These are phyloP conservation scores for Backusella liffmaniae DNA, from an alignment of 192 early-diverging fungal species.

Conservation along the genomic window DNA sequence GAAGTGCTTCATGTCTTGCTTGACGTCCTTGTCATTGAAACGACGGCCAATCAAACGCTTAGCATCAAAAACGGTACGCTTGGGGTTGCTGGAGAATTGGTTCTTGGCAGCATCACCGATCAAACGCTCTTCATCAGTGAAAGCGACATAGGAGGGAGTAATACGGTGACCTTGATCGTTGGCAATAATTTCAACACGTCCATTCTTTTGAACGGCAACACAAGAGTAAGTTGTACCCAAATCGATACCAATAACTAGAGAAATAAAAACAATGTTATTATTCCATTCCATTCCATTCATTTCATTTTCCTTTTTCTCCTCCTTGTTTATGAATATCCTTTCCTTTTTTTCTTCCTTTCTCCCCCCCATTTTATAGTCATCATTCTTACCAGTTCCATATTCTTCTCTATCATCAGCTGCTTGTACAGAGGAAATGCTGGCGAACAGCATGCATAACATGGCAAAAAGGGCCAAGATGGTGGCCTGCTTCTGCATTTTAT, in stretches of 20 bases:
- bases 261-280: background rate
- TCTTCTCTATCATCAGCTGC: slow-evolving; percentile 23
- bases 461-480: slow-evolving; percentile 27
- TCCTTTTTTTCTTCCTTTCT: background rate
- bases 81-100: slow-evolving; percentile 82
- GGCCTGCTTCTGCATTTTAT: slow-evolving; percentile 28
- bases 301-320: background rate
- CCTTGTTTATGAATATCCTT: background rate
- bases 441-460: slow-evolving; percentile 18
- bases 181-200: slow-evolving; percentile 79
- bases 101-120: slow-evolving; percentile 95
- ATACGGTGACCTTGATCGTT: slow-evolving; percentile 94
- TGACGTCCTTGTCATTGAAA: slow-evolving; percentile 83
- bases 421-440: slow-evolving; percentile 7
- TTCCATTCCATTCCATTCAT: no score
- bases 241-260: slow-evolving; percentile 44
- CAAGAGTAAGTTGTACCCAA: slow-evolving; percentile 49
- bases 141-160: slow-evolving; percentile 91
- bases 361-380: background rate
- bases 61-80: slow-evolving; percentile 89
- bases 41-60: slow-evolving; percentile 89
- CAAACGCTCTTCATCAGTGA: slow-evolving; percentile 85
- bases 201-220: slow-evolving; percentile 39
- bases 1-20: slow-evolving; percentile 91
- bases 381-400: slow-evolving; percentile 30